Evolutionary conservation across 2,329 filamentous ascomycete species (phyloP).

Genomic region (Aphanocladium album): DNA sequence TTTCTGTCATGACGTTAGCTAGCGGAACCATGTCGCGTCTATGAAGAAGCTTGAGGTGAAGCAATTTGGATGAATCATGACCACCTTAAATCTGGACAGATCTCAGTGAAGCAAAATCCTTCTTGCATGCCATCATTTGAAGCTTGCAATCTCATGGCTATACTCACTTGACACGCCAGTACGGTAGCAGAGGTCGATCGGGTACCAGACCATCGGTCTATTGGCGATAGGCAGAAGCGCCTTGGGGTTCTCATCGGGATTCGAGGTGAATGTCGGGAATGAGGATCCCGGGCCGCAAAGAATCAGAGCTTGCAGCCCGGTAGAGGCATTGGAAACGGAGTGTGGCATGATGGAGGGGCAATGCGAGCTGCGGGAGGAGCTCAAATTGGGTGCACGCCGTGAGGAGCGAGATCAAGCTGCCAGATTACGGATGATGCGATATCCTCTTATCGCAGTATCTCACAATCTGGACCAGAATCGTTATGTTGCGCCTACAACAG

Average conservation of each 20-base stretch:
- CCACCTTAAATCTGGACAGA: not conserved
- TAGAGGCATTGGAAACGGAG: slow-evolving; percentile 65
- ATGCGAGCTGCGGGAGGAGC: not conserved
- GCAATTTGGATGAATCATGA: not conserved
- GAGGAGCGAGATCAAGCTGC: not conserved
- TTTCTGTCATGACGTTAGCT: slow-evolving; percentile 39
- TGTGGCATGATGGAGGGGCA: slow-evolving; percentile 58
- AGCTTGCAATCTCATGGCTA: not conserved
- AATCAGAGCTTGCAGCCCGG: slow-evolving; percentile 77
- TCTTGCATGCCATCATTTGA: not conserved
- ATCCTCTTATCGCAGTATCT: not conserved
- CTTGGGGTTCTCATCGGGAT: slow-evolving; percentile 75
- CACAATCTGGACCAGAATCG: not conserved
- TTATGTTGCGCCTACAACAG: not conserved
- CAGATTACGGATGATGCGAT: too few relatives aligned
- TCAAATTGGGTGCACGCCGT: not conserved
- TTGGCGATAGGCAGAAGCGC: slow-evolving; percentile 79
- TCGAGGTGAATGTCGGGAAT: slow-evolving; percentile 76
- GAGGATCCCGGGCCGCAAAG: slow-evolving; percentile 78
- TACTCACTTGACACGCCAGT: slow-evolving; percentile 68
- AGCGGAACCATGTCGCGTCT: slow-evolving; percentile 11
- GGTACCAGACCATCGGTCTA: slow-evolving; percentile 85
- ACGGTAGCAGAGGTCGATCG: slow-evolving; percentile 78
- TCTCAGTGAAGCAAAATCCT: not conserved
- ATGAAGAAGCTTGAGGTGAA: too few relatives aligned